phyloP scores from a whole-genome alignment of 805 yeast species.

The Helenozyma baotianmanensis region DNA sequence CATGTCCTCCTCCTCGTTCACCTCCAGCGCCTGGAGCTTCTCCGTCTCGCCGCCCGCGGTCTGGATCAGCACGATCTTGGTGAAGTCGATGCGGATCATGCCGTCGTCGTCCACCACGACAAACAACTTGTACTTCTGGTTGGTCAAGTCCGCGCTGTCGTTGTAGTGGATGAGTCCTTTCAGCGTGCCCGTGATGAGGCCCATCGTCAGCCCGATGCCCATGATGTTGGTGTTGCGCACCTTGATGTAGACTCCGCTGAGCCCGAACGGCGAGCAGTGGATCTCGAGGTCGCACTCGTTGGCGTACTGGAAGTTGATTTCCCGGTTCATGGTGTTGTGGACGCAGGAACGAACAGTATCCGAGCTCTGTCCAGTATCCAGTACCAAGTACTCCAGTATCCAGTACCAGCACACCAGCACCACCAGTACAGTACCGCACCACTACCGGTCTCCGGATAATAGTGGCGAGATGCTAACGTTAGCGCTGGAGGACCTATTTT shows the following conservation, averaged over 20 bases:
- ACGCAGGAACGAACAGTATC: no score
- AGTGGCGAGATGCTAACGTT: no score
- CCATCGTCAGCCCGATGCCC: slow-evolving; percentile 56
- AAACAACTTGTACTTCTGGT: slow-evolving; percentile 46
- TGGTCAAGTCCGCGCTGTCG: slow-evolving; percentile 41
- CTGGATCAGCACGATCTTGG: slow-evolving; percentile 36
- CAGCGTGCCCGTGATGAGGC: slow-evolving; percentile 49
- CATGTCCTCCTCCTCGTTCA: slow-evolving; percentile 30
- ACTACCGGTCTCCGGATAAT: no score
- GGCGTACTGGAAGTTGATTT: slow-evolving; percentile 37
- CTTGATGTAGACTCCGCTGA: slow-evolving; percentile 47
- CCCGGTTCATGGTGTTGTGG: slow-evolving; percentile 6
- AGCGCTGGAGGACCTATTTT: no score
- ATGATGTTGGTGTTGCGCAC: slow-evolving; percentile 45
- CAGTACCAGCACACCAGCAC: no score
- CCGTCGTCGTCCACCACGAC: slow-evolving; percentile 44
- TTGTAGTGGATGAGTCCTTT: slow-evolving; percentile 47
- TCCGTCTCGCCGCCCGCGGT: slow-evolving; percentile 21
- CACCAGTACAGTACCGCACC: no score
- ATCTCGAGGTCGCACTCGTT: slow-evolving; percentile 50
- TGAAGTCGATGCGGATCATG: slow-evolving; percentile 46
- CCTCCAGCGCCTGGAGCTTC: slow-evolving; percentile 7
- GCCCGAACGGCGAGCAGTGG: slow-evolving; percentile 55
- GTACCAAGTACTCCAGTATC: no score
- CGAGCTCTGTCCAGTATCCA: no score